Percentiles rank a stretch among this genome's conserved stretches.
Conservation (phyloP, 495 filamentous ascomycete species). For the Penicillium daleae region DNA sequence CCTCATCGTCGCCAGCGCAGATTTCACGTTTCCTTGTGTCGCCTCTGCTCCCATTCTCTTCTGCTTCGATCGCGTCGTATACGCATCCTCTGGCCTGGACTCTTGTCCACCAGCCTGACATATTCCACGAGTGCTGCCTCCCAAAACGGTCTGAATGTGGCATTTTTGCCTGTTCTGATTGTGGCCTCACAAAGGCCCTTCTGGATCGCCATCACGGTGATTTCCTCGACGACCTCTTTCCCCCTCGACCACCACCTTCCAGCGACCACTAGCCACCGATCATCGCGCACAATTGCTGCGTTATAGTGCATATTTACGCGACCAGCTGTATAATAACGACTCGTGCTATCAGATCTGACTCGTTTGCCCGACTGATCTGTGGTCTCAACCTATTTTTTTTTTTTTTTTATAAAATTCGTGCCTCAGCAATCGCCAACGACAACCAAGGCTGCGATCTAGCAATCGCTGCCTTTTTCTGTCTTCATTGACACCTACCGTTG, state of each 20-base stretch:
- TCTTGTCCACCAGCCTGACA: background rate
- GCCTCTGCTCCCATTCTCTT: conserved; percentile 14
- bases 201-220: conserved; percentile 2
- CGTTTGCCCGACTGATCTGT: conserved; percentile 17
- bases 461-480: background rate
- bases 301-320: background rate
- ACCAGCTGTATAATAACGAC: too few relatives aligned
- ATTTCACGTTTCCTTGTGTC: conserved; percentile 14
- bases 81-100: conserved; percentile 29
- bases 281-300: background rate
- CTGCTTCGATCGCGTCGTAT: conserved; percentile 7
- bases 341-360: conserved; percentile 12
- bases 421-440: conserved; percentile 13
- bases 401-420: too few relatives aligned
- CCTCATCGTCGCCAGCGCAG: conserved; percentile 27
- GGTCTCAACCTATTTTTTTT: conserved; percentile 16
- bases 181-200: conserved; percentile 8
- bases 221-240: conserved; percentile 3
- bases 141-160: conserved; percentile 17
- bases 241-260: background rate
- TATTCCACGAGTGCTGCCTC: background rate
- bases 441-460: conserved; percentile 13
- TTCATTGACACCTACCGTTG: background rate
- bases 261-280: background rate
- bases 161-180: conserved; percentile 15